Percentiles rank a stretch among this genome's conserved stretches.
phyloP scores from a whole-genome alignment of 2,329 filamentous ascomycete species.

The Pseudocercospora pini-densiflorae region DNA sequence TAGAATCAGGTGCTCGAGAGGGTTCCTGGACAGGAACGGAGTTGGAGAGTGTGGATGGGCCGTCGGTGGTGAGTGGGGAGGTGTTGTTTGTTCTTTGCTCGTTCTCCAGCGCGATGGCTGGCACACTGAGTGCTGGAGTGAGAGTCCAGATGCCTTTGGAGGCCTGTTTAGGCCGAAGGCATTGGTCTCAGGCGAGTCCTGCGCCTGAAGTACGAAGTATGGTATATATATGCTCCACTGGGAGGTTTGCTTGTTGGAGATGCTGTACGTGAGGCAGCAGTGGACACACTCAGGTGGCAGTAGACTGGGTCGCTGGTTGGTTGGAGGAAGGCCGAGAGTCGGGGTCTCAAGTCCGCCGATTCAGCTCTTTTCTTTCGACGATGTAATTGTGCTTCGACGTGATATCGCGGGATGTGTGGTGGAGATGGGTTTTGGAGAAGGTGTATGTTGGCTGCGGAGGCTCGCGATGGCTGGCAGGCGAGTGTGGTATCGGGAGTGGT shows the following conservation, averaged over 20 bases:
- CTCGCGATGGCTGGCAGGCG: neutral
- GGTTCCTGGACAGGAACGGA: constrained; percentile 26
- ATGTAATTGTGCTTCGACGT: neutral
- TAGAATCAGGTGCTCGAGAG: constrained; percentile 39
- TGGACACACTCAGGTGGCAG: neutral
- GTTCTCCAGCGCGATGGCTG: constrained; percentile 39
- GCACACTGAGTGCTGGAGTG: constrained; percentile 25
- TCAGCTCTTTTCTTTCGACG: neutral
- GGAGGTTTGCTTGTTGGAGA: neutral
- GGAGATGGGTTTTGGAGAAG: neutral
- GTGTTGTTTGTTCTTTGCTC: constrained; percentile 25
- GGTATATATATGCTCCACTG: neutral
- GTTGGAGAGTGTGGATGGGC: constrained; percentile 34
- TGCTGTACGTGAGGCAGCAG: neutral
- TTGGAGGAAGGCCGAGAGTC: neutral
- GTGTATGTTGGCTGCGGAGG: neutral
- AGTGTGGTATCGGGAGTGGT: neutral
- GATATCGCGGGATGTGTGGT: neutral
- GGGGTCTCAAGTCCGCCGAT: neutral
- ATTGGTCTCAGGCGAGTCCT: constrained; percentile 19
- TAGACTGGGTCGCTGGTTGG: neutral
- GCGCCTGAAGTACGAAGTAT: neutral
- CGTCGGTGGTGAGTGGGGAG: constrained; percentile 40
- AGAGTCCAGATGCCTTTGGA: constrained; percentile 22
- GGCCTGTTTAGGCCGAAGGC: constrained; percentile 29